Evolutionary conservation across 2,329 filamentous ascomycete species (phyloP).

Genomic region (Leptosphaerulina australis): DNA sequence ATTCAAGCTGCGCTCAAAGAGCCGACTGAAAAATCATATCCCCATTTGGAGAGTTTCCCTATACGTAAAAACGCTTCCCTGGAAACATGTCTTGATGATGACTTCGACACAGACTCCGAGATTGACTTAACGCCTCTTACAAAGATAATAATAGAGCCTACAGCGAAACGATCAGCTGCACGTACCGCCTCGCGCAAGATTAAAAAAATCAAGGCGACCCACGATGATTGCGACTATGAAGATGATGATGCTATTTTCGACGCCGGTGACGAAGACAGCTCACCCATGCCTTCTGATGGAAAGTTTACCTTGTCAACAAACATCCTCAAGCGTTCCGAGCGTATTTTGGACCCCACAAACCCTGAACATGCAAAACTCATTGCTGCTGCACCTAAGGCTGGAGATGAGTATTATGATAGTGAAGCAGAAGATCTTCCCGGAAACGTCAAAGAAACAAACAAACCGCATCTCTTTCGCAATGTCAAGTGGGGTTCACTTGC

Average conservation of each 20-base stretch:
- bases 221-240: background rate
- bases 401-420: constrained; percentile 35
- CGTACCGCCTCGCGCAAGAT: background rate
- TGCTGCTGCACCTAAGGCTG: constrained; percentile 24
- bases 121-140: constrained; percentile 17
- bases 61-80: constrained; percentile 5
- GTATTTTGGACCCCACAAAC: constrained; percentile 28
- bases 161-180: background rate
- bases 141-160: background rate
- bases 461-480: constrained; percentile 35
- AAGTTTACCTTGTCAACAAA: constrained; percentile 18
- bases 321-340: constrained; percentile 28
- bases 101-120: constrained; percentile 22
- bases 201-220: background rate
- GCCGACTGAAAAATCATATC: background rate
- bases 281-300: background rate
- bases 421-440: constrained; percentile 28
- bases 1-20: constrained; percentile 15
- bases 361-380: constrained; percentile 30
- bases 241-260: constrained; percentile 3
- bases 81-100: background rate
- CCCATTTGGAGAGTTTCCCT: background rate
- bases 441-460: constrained; percentile 23
- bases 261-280: constrained; percentile 2
- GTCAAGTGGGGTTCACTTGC: constrained; percentile 32